Percentiles rank a stretch among this genome's conserved stretches.
phyloP scores from a whole-genome alignment of 2,329 filamentous ascomycete species.

The Fusarium sp. region DNA sequence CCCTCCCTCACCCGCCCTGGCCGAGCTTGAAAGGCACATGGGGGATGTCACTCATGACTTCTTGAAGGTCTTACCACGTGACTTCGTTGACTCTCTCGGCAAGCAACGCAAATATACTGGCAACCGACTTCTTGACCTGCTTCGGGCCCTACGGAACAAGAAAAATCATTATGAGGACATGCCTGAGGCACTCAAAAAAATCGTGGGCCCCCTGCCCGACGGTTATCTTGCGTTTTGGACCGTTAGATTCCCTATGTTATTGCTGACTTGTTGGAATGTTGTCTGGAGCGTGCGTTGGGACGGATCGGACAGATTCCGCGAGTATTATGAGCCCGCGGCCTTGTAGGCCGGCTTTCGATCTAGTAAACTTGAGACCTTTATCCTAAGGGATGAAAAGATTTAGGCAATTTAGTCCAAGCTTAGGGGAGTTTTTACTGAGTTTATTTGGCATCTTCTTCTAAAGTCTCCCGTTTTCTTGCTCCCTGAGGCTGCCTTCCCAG shows the following conservation, averaged over 20 bases:
- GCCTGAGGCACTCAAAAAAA: conserved; percentile 76
- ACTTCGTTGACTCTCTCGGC: conserved; percentile 88
- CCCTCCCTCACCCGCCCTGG: conserved; percentile 75
- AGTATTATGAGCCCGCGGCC: conserved; percentile 70
- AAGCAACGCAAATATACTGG: conserved; percentile 97
- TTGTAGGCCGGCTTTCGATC: conserved; percentile 29
- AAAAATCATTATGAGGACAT: conserved; percentile 98
- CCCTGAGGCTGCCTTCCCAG: neutral
- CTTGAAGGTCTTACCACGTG: conserved; percentile 75
- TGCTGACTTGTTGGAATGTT: conserved; percentile 82
- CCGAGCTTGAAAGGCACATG: conserved; percentile 63
- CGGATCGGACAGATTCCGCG: conserved; percentile 71
- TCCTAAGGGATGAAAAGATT: neutral
- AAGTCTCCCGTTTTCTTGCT: neutral
- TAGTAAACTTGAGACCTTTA: neutral
- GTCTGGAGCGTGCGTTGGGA: conserved; percentile 73
- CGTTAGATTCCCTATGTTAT: conserved; percentile 76
- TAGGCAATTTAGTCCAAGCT: neutral
- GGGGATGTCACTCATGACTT: conserved; percentile 66
- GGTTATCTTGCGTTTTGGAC: conserved; percentile 90
- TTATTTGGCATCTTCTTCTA: neutral
- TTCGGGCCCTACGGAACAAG: conserved; percentile 93
- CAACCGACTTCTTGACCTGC: conserved; percentile 80
- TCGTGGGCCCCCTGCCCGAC: conserved; percentile 77
- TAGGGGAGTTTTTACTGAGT: neutral